A percentile compares a stretch with the other conserved stretches of the same genome.
These are phyloP conservation scores for Fusarium sp. DNA, from an alignment of 2,329 filamentous ascomycete species.

Conservation along the genomic window DNA sequence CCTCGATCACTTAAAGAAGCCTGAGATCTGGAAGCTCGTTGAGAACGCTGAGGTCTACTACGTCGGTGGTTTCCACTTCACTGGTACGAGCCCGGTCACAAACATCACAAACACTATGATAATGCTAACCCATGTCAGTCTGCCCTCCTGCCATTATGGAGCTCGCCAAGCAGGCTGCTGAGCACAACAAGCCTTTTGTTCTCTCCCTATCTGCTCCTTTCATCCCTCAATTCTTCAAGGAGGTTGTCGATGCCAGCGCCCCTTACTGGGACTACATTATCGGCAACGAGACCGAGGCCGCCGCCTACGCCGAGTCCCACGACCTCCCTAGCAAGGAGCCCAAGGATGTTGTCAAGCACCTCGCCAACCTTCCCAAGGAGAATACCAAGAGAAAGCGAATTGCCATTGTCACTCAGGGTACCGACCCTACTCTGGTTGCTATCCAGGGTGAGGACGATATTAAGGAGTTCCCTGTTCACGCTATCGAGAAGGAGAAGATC, in stretches of 20 bases:
- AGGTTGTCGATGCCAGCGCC: constrained; percentile 83
- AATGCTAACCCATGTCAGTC: constrained; percentile 59
- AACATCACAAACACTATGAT: not conserved
- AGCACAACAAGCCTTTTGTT: constrained; percentile 89
- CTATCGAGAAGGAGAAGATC: constrained; percentile 81
- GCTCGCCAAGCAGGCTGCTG: constrained; percentile 88
- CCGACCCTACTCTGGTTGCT: constrained; percentile 87
- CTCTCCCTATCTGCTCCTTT: constrained; percentile 95
- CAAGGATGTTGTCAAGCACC: constrained; percentile 82
- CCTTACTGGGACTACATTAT: constrained; percentile 97
- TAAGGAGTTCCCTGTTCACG: constrained; percentile 82
- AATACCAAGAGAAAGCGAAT: constrained; percentile 85
- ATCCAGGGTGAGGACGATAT: constrained; percentile 75
- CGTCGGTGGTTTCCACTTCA: constrained; percentile 96
- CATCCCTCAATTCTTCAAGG: constrained; percentile 98
- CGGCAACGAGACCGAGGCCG: constrained; percentile 96
- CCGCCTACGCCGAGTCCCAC: constrained; percentile 86
- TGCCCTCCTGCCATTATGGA: constrained; percentile 90
- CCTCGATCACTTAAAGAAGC: constrained; percentile 89
- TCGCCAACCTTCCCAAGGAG: constrained; percentile 91
- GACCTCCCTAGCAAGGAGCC: constrained; percentile 79
- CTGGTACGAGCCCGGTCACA: constrained; percentile 53
- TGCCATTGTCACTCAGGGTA: constrained; percentile 95
- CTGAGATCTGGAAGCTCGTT: constrained; percentile 90
- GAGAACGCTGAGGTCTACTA: constrained; percentile 91